phyloP scores from a whole-genome alignment of 2,329 filamentous ascomycete species.

The Nannizziopsis barbatae region DNA sequence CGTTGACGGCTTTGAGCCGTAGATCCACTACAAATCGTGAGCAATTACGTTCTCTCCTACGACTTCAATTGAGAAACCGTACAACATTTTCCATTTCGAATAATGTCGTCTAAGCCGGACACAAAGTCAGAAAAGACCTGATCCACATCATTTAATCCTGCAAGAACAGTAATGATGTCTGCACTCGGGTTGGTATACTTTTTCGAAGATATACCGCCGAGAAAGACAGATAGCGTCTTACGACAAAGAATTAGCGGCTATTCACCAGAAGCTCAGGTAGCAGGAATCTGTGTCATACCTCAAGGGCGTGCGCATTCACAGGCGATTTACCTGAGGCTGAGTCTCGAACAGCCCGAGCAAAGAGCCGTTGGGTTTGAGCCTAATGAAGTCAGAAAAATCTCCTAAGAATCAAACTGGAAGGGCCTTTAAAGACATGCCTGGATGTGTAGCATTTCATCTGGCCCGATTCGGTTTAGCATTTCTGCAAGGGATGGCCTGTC shows the following conservation, averaged over 20 bases:
- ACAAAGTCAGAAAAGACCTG: constrained; percentile 81
- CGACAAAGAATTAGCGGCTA: constrained; percentile 21
- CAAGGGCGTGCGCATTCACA: constrained; percentile 67
- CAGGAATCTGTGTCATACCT: constrained; percentile 49
- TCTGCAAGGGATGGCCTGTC: constrained; percentile 57
- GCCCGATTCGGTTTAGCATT: constrained; percentile 57
- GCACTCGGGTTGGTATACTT: constrained; percentile 92
- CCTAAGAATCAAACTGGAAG: background rate
- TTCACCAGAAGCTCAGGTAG: background rate
- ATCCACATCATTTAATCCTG: constrained; percentile 81
- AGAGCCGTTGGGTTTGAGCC: constrained; percentile 64
- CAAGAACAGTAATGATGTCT: constrained; percentile 81
- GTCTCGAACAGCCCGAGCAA: constrained; percentile 58
- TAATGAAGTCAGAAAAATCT: constrained; percentile 20
- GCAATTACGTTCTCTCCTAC: background rate
- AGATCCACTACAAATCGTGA: constrained; percentile 49
- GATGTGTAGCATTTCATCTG: constrained; percentile 63
- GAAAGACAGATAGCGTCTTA: constrained; percentile 80
- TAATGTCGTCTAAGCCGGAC: constrained; percentile 65
- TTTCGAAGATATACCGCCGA: constrained; percentile 71
- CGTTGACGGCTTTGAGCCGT: constrained; percentile 67
- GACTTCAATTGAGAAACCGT: constrained; percentile 28
- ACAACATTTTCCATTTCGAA: constrained; percentile 64
- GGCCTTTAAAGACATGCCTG: constrained; percentile 42
- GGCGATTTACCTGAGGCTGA: constrained; percentile 51